phyloP scores from a whole-genome alignment of 805 yeast genomes.

The Lipomyces kockii region DNA sequence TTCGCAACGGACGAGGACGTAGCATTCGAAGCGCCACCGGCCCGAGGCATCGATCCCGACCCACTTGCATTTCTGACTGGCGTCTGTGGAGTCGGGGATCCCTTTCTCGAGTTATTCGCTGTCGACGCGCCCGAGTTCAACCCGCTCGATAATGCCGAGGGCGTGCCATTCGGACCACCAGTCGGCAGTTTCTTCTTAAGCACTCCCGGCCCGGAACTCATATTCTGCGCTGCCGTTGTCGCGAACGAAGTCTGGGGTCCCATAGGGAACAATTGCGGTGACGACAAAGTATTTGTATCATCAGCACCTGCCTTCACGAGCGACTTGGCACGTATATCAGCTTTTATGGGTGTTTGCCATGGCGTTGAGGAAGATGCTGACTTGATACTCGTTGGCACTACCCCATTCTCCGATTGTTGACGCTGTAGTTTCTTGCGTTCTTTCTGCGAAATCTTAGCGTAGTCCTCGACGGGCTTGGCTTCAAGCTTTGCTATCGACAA shows the following conservation, averaged over 20 bases:
- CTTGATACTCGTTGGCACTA: background rate
- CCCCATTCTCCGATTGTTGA: constrained; percentile 38
- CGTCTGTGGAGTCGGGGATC: constrained; percentile 6
- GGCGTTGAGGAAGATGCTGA: constrained; percentile 19
- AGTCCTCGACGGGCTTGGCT: constrained; percentile 39
- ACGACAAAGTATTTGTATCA: background rate
- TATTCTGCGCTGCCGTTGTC: constrained; percentile 28
- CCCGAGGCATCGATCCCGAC: background rate
- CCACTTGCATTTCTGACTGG: background rate
- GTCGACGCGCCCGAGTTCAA: constrained; percentile 8
- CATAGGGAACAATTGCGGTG: constrained; percentile 20
- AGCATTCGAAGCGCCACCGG: background rate
- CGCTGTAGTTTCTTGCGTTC: constrained; percentile 56
- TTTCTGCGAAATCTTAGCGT: constrained; percentile 60
- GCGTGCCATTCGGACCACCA: background rate
- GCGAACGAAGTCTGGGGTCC: constrained; percentile 37
- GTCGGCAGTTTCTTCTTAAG: background rate
- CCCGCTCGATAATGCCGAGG: constrained; percentile 3
- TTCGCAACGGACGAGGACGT: constrained; percentile 2
- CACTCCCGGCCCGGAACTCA: background rate
- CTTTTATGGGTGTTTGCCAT: constrained; percentile 28
- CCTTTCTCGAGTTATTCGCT: background rate
- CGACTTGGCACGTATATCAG: constrained; percentile 7
- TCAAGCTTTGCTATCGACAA: background rate
- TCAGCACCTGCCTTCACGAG: background rate